Base-by-base conservation (phyloP, 768 basidiomycete genomes). In the Tulasnella calospora region DNA sequence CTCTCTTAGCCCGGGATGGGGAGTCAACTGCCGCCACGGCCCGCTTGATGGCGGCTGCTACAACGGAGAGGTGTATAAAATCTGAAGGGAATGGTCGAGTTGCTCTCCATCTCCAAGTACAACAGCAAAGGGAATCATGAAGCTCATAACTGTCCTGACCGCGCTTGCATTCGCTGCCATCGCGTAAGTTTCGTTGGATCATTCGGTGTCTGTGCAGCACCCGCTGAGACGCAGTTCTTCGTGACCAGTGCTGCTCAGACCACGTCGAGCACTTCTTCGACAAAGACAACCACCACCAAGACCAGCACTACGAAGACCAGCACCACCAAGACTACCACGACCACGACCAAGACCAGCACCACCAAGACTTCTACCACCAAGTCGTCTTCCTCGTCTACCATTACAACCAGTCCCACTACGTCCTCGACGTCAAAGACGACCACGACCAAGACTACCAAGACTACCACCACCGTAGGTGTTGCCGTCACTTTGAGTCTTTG, bases 391-490 rank as follows among this genome's bases (percentile, higher is more conserved):
- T n/a, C n/a, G n/a, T n/a, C n/a, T n/a, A n/a, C n/a, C n/a, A n/a
- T n/a, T 6, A 41, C 15, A n/a, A 10, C 70, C 35, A 21, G 10
- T 6, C 9, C 7, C 30, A 71, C 70, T 6, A 71, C 9, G 35
- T 27, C 57, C 9, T 67, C 30, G 27, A 70, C 67, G 4, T 23
- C 76, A 23, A 77, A 57, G 36, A 77, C 70, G 36, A 70, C 47
- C 19, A 76, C 74, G n/a, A n/a, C 44, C 46, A 71, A 71, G 75
- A 57, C 75, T 36, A 76, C 51, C 44, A 40, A 73, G 33, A 27
- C 77, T 23, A 74, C 77, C 27, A 74, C 35, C 67, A 74, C 77
- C 17, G 30, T 47, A 47, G 8, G 46, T 47, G 15, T 6, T 6
- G 13, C n/a, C 15, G 3, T 9, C 23, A 4, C n/a, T 13, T 9